Evolutionary conservation across 2,329 filamentous ascomycete genomes (phyloP).

Genomic region (Microcyclosporella mali): DNA sequence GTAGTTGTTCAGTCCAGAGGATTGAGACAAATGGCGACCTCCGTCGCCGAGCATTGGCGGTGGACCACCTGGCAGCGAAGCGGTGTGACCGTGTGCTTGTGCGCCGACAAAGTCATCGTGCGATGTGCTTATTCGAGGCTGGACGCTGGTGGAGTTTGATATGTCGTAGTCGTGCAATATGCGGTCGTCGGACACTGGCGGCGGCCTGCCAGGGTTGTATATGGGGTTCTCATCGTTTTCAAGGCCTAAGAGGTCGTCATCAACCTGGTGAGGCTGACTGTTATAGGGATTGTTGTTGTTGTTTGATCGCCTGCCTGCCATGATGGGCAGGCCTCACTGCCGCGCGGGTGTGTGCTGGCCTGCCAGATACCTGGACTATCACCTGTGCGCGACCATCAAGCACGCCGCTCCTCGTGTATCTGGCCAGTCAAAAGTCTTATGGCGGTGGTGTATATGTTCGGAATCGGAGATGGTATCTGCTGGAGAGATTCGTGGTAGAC

Average conservation of each 20-base stretch:
- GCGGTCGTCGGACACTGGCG: conserved; percentile 75
- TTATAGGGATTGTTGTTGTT: too few relatives aligned
- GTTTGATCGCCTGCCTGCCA: conserved; percentile 49
- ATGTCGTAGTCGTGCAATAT: conserved; percentile 69
- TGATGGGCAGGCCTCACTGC: conserved; percentile 20
- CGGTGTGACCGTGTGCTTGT: conserved; percentile 32
- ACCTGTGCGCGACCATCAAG: conserved; percentile 14
- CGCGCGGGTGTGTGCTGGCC: conserved; percentile 8
- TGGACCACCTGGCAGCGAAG: conserved; percentile 41
- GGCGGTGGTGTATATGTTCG: neutral
- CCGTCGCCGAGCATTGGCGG: conserved; percentile 35
- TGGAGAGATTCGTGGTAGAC: neutral
- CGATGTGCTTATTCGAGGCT: conserved; percentile 74
- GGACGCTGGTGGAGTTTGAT: conserved; percentile 54
- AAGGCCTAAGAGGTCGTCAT: conserved; percentile 54
- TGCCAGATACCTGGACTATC: conserved; percentile 8
- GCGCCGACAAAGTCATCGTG: conserved; percentile 89
- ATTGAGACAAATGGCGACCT: conserved; percentile 58
- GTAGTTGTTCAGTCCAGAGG: conserved; percentile 79
- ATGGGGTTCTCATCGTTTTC: conserved; percentile 62
- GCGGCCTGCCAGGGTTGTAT: conserved; percentile 70
- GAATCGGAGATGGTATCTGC: neutral
- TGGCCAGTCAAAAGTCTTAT: too few relatives aligned
- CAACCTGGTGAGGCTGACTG: conserved; percentile 25
- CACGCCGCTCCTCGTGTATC: neutral